Base-by-base conservation (phyloP, 306 rosid species). In the Notholithocarpus densiflorus region DNA sequence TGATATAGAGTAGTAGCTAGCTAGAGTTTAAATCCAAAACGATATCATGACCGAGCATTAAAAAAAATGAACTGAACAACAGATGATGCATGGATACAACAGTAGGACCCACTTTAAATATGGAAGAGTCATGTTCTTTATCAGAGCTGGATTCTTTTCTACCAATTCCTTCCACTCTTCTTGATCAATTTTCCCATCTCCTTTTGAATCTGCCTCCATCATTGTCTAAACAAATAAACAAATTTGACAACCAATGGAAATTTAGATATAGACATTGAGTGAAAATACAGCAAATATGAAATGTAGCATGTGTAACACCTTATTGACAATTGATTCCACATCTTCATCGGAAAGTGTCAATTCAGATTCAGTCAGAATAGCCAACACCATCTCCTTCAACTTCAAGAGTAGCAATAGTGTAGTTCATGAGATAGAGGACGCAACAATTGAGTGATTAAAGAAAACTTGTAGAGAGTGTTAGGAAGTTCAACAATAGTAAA, bases 331-430 rank as follows among this genome's bases (percentile, higher is more conserved):
- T 74, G 88, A 79, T 77, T 90, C 93, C 29, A 83, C 78, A 59
- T 74, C 62, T 64, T 88, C 96, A n/a, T 89, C 89, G 0, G 92
- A 13, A 43, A 90, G 76, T 6, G 70, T 75, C 60, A 89, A 74
- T 29, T 92, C 86, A 34, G 94, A 87, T 79, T 94, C 98, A 19
- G 55, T 64, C 61, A 90, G 83, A 81, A 87, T 77, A 48, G 96
- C 98, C 73, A 73, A 69, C 9, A 94, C 90, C 98, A 92, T 94
- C 68, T 92, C 89, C 91, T 84, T 92, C 85, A 94, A 79, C 97
- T 93, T 78, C 76, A 71, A 74, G 23, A 23, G 21, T 23, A 19
- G 9, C 51, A 80, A 77, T 43, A 1, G 29, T 55, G 74, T 43
- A 4, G 37, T 55, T 68, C 75, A 81, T 32, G 14, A 32, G 23